phyloP scores from a whole-genome alignment of 805 yeast species.

The Candida montana region DNA sequence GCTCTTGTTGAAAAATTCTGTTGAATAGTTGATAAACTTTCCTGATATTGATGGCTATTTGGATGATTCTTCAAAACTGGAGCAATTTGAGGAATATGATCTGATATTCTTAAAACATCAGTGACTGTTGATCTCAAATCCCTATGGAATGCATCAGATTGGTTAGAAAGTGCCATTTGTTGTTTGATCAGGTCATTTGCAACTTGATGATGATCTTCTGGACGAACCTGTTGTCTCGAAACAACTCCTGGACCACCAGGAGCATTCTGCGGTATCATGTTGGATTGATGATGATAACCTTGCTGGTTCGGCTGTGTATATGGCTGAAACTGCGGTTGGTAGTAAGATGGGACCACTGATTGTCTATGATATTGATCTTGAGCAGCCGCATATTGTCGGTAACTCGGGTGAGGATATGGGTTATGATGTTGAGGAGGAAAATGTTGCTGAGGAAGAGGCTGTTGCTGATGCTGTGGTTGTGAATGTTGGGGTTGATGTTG shows the following conservation, averaged over 20 bases:
- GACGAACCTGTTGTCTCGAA: neutral
- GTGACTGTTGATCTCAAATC: conserved; percentile 17
- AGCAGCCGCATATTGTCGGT: conserved; percentile 7
- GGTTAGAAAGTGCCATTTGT: conserved; percentile 11
- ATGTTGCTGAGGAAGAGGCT: conserved; percentile 6
- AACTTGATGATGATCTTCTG: conserved; percentile 6
- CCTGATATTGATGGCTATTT: conserved; percentile 10
- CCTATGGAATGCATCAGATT: conserved; percentile 17
- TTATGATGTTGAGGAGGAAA: no score
- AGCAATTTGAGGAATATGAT: conserved; percentile 21
- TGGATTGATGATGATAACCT: no score
- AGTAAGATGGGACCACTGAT: neutral
- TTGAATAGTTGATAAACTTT: conserved; percentile 12
- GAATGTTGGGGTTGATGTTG: no score
- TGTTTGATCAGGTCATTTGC: conserved; percentile 15
- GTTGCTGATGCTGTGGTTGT: conserved; percentile 3
- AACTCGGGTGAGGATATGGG: conserved; percentile 3
- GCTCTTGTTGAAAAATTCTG: conserved; percentile 20
- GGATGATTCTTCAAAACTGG: conserved; percentile 14
- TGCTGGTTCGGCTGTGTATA: neutral
- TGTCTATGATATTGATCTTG: conserved; percentile 12
- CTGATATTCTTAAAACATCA: conserved; percentile 22
- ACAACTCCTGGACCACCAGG: no score
- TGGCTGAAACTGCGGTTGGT: neutral
- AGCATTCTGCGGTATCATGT: no score